Evolutionary conservation across 257 asterid species (phyloP), one percentile per base, ranked within the genome.

Genomic region (Salvia splendens): DNA sequence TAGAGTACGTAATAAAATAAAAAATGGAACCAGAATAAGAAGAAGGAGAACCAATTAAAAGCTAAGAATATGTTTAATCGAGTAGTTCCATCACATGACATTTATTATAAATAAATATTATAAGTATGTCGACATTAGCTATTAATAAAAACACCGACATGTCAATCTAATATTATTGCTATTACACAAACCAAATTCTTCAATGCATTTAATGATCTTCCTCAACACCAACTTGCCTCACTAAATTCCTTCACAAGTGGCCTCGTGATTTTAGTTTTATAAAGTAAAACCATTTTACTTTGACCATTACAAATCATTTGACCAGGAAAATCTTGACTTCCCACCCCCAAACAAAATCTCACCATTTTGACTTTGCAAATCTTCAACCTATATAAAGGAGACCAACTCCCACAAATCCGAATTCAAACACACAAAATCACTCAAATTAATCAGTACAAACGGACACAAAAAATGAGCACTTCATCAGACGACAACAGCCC

Each of bases 351-450:
- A 24, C 30, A 40, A 59, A 53, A 30, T 14, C 32, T 12, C 10
- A 2, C 8, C 16, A 2, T 0, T 47, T 78, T 73, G 88, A 84
- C 87, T 73, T 82, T 12, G 72, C 4, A 3, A 45, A 49, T 65
- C 77, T 75, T 85, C 90, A 89, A 86, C 96, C 65, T 85, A 81
- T 85, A 86, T 52, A 86, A 68, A 24, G 30, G 30, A 24, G 30
- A 7, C 75, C 46, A 61, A 42, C 14, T 30, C 8, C 59, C 20
- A 3, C 0, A 69, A 12, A 0, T 7, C 58, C 20, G 24, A 45
- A 20, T 30, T 38, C 30, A 51, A 20, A 32, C 42, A 8, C 32
- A 30, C 14, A 36, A 64, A 46, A 32, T 8, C 9, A 16, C 11
- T 40, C 8, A 8, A 24, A 5, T 38, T 38, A 38, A 6, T 8